Percentiles rank a stretch among this genome's conserved stretches.
phyloP scores from a whole-genome alignment of 169 alveolate genomes.

The Eimeria praecox region DNA sequence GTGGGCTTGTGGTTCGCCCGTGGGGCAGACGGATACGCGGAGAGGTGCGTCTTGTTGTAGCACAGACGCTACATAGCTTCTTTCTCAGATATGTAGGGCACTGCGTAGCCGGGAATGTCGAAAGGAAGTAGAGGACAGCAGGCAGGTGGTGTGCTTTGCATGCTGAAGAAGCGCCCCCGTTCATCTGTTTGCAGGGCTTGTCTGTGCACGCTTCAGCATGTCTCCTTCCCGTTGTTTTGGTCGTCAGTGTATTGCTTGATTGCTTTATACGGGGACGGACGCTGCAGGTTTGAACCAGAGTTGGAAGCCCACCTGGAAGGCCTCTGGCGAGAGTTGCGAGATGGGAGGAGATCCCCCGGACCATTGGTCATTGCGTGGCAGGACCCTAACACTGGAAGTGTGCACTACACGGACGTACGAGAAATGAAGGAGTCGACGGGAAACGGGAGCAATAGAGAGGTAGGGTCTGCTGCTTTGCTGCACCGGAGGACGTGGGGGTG shows the following conservation, averaged over 20 bases:
- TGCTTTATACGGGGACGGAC: neutral
- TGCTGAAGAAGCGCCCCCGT: neutral
- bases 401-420: constrained; percentile 25
- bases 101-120: neutral
- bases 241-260: neutral
- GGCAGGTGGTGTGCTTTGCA: neutral
- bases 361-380: constrained; percentile 34
- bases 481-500: neutral
- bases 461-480: neutral
- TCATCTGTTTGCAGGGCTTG: neutral
- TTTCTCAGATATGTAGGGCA: neutral
- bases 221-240: neutral
- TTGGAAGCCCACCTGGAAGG: constrained; percentile 27
- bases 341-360: neutral
- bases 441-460: constrained; percentile 43
- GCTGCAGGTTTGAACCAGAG: constrained; percentile 40
- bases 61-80: neutral
- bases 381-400: neutral
- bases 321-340: constrained; percentile 16
- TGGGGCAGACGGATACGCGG: constrained; percentile 55
- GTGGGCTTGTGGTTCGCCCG: constrained; percentile 70
- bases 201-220: neutral
- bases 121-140: neutral
- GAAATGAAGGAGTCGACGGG: neutral
- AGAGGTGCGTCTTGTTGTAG: neutral